Base-by-base conservation (phyloP, 257 asterid species). In the Capsicum baccatum region DNA sequence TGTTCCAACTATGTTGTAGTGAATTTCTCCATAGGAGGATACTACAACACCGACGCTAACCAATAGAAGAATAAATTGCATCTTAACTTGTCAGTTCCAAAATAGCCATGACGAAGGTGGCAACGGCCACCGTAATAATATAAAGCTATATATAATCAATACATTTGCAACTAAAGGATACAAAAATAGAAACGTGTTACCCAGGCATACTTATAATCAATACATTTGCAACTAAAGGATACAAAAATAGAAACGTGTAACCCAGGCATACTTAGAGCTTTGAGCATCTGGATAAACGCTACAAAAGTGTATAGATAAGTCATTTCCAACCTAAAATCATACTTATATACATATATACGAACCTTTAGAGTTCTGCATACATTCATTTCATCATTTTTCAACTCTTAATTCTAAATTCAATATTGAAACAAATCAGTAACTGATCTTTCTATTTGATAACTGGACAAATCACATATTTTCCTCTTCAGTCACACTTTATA, bases 211-310 rank as follows among this genome's bases (percentile, higher is more conserved):
- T 97, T 7, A 48, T 60, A 78, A 78, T 78, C 47, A 78, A 64
- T 14, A 54, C 33, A 54, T 26, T 54, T 9, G 63, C 26, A 78
- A 54, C 54, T 48, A 78, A 13, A 55, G 33, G 48, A 78, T 15
- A 52, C 26, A 52, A 13, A 52, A 10, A 0, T 78, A 54, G 21
- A 78, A 8, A 76, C 26, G 48, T 78, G 64, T 78, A 62, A 82
- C 26, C 80, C 63, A 54, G 54, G 79, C 98, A 83, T 95, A 97
- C 99, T 97, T 83, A 97, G 89, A 86, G 98, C 98, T 94, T 97
- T 97, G 83, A 97, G 99, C 99, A 97, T 94, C 95, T 97, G 99
- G 89, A 97, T 97, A 94, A 97, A 97, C 69, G 99, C 99, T 71
- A 97, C 99, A 42, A 98, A 97, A 68, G 95, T 97, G 92, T 91